Evolutionary conservation across 2,329 filamentous ascomycete species (phyloP).

Genomic region (Aureobasidium lini): DNA sequence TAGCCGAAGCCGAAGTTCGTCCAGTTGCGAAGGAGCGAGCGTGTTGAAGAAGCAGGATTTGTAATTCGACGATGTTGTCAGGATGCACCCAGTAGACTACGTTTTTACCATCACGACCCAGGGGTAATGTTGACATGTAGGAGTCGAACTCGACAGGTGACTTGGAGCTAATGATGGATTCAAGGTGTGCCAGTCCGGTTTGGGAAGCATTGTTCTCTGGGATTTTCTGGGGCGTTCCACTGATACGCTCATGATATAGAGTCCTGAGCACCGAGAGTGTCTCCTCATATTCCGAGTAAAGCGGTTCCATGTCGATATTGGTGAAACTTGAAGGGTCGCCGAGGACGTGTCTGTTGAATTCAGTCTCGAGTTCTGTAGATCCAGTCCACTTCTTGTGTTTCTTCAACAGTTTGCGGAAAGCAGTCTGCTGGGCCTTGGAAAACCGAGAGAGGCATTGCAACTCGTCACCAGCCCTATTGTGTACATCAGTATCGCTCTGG

Average conservation of each 20-base stretch:
- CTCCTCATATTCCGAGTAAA: constrained; percentile 43
- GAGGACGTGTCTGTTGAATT: constrained; percentile 61
- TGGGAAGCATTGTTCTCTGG: constrained; percentile 13
- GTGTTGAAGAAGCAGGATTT: constrained; percentile 44
- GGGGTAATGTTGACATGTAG: constrained; percentile 39
- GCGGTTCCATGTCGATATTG: constrained; percentile 52
- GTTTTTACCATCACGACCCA: constrained; percentile 38
- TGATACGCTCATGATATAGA: constrained; percentile 31
- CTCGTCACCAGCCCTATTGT: constrained; percentile 57
- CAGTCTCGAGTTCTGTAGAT: constrained; percentile 55
- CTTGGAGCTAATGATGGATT: constrained; percentile 28
- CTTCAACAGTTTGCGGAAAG: constrained; percentile 76
- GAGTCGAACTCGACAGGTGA: constrained; percentile 44
- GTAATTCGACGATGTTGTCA: constrained; percentile 47
- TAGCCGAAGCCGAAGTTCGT: not conserved
- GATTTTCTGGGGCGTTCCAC: not conserved
- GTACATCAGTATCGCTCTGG: not conserved
- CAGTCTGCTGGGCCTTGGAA: constrained; percentile 63
- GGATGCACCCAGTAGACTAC: constrained; percentile 49
- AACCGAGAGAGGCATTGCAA: constrained; percentile 65
- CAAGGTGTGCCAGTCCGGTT: constrained; percentile 5
- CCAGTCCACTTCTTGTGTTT: constrained; percentile 87
- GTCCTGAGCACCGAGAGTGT: constrained; percentile 38
- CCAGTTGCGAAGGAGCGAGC: constrained; percentile 31
- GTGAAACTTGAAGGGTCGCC: constrained; percentile 64